Evolutionary conservation across 225 moss, liverwort and hornwort species (phyloP).

Genomic region (Marchantia polymorpha): DNA sequence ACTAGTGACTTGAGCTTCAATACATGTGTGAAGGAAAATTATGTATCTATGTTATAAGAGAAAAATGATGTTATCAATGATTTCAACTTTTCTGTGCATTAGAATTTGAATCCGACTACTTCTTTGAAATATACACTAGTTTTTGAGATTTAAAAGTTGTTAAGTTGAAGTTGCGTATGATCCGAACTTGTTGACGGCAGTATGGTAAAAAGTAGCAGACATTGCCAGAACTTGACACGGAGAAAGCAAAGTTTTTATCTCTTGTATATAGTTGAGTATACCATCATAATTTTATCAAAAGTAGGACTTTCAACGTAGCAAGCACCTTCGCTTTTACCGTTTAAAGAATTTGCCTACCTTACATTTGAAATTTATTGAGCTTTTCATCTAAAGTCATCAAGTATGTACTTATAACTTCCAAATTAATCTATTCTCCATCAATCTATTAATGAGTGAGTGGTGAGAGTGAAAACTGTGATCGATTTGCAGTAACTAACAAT

Average conservation of each 20-base stretch:
- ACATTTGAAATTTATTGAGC: no score
- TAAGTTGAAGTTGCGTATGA: neutral
- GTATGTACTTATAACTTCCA: no score
- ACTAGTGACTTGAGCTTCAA: neutral
- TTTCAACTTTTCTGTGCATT: neutral
- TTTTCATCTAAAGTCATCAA: no score
- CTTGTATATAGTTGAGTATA: slow-evolving; percentile 11
- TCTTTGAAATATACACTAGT: neutral
- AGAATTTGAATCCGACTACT: neutral
- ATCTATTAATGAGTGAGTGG: no score
- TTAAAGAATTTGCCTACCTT: no score
- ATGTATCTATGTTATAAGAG: slow-evolving; percentile 10
- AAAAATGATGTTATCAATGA: neutral
- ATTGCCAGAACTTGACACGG: slow-evolving; percentile 6
- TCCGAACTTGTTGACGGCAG: slow-evolving; percentile 5
- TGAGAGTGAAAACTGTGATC: no score
- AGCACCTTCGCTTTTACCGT: no score
- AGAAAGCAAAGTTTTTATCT: slow-evolving; percentile 1
- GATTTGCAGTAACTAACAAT: no score
- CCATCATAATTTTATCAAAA: neutral
- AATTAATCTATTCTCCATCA: no score
- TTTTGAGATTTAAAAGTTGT: neutral
- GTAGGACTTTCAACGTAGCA: no score
- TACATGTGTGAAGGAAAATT: neutral
- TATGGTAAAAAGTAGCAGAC: neutral